Evolutionary conservation across 1,284 basidiomycete species (phyloP), one percentile per base, ranked within the genome.

Genomic region (Anthracocystis setariae): DNA sequence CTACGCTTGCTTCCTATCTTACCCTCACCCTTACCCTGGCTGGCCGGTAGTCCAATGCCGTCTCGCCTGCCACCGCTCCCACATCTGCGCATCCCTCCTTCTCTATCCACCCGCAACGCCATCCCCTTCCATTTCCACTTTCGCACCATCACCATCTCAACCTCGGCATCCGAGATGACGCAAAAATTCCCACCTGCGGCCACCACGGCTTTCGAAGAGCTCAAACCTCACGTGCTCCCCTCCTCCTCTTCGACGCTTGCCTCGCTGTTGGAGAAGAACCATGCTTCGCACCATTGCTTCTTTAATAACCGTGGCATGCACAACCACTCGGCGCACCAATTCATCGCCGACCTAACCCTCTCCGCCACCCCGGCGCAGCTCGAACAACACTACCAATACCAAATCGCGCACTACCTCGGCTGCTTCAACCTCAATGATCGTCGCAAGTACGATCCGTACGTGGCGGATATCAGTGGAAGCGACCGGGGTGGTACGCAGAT

Each of bases 231-330:
- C 29, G 32, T 56, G 17, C 37, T 17, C 3, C 24, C 43, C 12
- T 17, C 42, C 2, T 37, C 66, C 2, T 3, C n/a, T 8, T 3
- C 27, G 1, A 12, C 43, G 8, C 46, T 69, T 15, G 15, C 55
- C 20, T 1, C 24, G 2, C 56, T 71, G 2, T 53, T 74, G 3
- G 18, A 38, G 2, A 32, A 44, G 9, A 74, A 74, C 37, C 72
- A 74, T 39, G 29, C 37, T 0, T 29, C n/a, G 2, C 63, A 69
- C 39, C 73, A 76, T 53, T 60, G 52, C 59, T 76, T 76, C 55
- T 76, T 74, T 64, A 76, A 76, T 55, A 51, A 46, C 10, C 55
- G 29, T 2, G 60, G 61, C 18, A 66, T 76, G 58, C 74, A 76
- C 62, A 76, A 76, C 39, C 74, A 76, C 35, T 25, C 54, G 1